Evolutionary conservation across 805 yeast genomes (phyloP), one percentile per base, ranked within the genome.

Genomic region (Clavispora santaluciae): DNA sequence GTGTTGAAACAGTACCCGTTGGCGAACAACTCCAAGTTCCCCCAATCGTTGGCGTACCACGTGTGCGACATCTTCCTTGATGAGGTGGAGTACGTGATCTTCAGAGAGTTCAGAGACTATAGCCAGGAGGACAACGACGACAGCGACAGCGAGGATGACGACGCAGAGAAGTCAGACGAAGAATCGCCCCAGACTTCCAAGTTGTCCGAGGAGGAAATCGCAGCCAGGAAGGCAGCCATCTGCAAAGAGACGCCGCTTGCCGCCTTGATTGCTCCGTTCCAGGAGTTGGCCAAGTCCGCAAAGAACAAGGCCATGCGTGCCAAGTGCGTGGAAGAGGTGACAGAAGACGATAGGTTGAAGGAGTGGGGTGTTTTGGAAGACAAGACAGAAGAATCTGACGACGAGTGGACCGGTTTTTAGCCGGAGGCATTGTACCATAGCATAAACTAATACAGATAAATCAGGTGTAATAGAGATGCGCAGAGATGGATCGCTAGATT

Each of bases 41-140:
- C 95, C 33, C 76, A 75, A 49, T 93, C 93, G 18, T 73, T 93
- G 39, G 82, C 95, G 13, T 78, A 85, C 59, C 99, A 91, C 66
- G 62, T 91, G 30, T 73, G 86, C 45, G 98, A 93, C 63, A 79
- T 93, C 6, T 80, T 78, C 57, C 60, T 86, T 28, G 97, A 89
- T 51, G 99, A 91, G 63, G 64, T 91, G 44, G 95, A 85, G 55
- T 74, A 73, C 46, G 76, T 82, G 2, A 57, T 83, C 41, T 78
- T 77, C 46, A 72, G 66, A 26, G 75, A 70, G 6, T 56, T 66
- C 39, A 70, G 72, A 29, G 73, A 70, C 22, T 47, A 44, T 36
- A 44, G 49, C 20, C 66, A 67, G 31, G 76, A 73, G 18, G 73
- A 66, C 7, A 78, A 70, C 5, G 43, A 48, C 10, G 60, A 54